Conservation (phyloP, 306 rosid species). For the Styphnolobium japonicum region DNA sequence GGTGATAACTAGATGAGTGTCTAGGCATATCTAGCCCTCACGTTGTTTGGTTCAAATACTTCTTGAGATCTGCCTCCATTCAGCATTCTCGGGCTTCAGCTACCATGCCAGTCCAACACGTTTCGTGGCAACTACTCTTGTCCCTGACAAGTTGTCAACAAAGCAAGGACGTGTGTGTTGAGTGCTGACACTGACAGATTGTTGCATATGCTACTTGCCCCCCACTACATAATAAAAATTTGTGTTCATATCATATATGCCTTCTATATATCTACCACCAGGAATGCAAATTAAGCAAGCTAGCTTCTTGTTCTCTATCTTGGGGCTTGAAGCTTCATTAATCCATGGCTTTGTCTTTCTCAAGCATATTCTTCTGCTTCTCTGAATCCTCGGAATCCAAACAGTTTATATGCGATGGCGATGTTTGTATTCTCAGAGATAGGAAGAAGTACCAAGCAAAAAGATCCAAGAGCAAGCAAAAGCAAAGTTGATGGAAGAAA, state of each 20-base stretch:
- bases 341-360: conserved; percentile 47
- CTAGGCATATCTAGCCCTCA: too few relatives aligned
- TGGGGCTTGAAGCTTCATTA: neutral
- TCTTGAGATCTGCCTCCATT: too few relatives aligned
- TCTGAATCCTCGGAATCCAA: conserved; percentile 43
- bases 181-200: conserved; percentile 6
- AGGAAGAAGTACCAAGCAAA: conserved; percentile 22
- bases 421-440: conserved; percentile 49
- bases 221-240: neutral
- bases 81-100: too few relatives aligned
- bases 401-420: conserved; percentile 50
- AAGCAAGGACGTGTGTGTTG: neutral
- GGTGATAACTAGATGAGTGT: too few relatives aligned
- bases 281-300: neutral
- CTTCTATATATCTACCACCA: neutral
- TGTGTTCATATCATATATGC: neutral
- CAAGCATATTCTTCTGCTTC: conserved; percentile 44
- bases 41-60: too few relatives aligned
- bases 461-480: conserved; percentile 22
- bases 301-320: neutral
- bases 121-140: conserved; percentile 19
- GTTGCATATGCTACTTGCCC: neutral
- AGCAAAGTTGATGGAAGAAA: neutral
- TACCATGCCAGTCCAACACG: too few relatives aligned
- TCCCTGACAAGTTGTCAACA: neutral